A percentile compares a stretch with the other conserved stretches of the same genome.
phyloP scores from a whole-genome alignment of 164 flowering plant species.

The Cinnamomum micranthum region DNA sequence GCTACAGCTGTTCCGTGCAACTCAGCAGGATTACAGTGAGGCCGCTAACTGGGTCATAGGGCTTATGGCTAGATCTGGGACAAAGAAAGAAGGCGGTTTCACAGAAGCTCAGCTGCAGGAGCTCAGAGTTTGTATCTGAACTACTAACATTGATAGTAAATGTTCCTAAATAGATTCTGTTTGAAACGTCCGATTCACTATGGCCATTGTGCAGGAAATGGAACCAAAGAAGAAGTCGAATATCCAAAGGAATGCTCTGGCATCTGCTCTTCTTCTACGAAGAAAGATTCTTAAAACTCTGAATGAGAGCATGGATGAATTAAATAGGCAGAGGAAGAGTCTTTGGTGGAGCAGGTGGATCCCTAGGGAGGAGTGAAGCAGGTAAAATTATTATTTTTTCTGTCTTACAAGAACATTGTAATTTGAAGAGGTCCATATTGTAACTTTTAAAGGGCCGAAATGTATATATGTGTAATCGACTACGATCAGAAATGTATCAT shows the following conservation, averaged over 20 bases:
- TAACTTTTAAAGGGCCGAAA: neutral
- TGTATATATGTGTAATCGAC: neutral
- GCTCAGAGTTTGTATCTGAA: slow-evolving; percentile 47
- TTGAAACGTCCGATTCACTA: neutral
- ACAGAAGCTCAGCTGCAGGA: slow-evolving; percentile 92
- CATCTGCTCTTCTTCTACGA: slow-evolving; percentile 68
- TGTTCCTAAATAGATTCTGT: neutral
- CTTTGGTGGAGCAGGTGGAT: slow-evolving; percentile 99
- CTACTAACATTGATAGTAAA: neutral
- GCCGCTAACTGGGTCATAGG: slow-evolving; percentile 73
- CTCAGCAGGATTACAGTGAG: slow-evolving; percentile 85
- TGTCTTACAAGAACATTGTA: neutral
- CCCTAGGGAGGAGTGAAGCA: slow-evolving; percentile 70
- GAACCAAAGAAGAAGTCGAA: slow-evolving; percentile 65
- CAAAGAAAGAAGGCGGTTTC: slow-evolving; percentile 83
- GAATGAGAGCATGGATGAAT: slow-evolving; percentile 80
- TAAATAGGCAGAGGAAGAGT: slow-evolving; percentile 63
- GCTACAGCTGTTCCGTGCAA: slow-evolving; percentile 71
- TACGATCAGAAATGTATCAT: neutral
- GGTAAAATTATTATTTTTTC: neutral
- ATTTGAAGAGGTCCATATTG: neutral
- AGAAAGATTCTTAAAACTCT: slow-evolving; percentile 65
- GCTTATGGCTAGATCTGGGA: slow-evolving; percentile 95
- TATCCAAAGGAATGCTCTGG: slow-evolving; percentile 69
- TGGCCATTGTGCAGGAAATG: slow-evolving; percentile 46